Base-by-base conservation (phyloP, 805 yeast genomes). In the Suhomyces sp. region DNA sequence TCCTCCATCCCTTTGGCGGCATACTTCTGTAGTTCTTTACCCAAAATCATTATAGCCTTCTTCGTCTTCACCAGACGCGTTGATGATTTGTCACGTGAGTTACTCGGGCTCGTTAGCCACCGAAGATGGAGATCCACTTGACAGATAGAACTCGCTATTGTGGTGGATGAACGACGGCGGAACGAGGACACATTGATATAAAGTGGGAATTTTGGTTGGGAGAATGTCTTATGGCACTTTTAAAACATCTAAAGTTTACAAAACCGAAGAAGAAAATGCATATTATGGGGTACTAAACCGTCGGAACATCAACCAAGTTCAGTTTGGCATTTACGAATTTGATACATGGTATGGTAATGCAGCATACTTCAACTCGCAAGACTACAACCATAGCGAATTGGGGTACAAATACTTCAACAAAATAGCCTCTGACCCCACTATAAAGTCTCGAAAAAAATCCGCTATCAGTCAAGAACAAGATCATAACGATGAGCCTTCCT, bases 1-100 rank as follows among this genome's bases (percentile, higher is more conserved):
- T 88, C 72, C 88, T 85, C 94, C 92, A 87, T 49, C 94, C 94
- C 73, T 87, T 89, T 60, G 94, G 96, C 53, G 96, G 96, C 96
- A 89, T 89, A 46, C 26, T 59, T 23, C n/a, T 42, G 10, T 17
- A 17, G 10, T 38, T 38, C n/a, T 10, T 19, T 19, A 38, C 12
- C 23, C n/a, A 10, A 17, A 17, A 17, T 38, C 3, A 17, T 38
- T 8, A 17, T 13, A 33, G 19, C 24, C 42, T 10, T 38, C 42
- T 17, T 19, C 42, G 17, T 17, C 42, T 38, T 19, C 24, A 38
- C 24, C 42, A 38, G 24, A 17, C 42, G 42, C 42, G 42, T 38
- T 38, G 42, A 38, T 38, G 24, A 7, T n/a, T 5, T 9, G 5
- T 38, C 42, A 38, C 42, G 42, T 38, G 42, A 17, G 3, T 1